These are phyloP conservation scores for Arabis hirsuta DNA, from an alignment of 345 rosid species.

Conservation along the genomic window DNA sequence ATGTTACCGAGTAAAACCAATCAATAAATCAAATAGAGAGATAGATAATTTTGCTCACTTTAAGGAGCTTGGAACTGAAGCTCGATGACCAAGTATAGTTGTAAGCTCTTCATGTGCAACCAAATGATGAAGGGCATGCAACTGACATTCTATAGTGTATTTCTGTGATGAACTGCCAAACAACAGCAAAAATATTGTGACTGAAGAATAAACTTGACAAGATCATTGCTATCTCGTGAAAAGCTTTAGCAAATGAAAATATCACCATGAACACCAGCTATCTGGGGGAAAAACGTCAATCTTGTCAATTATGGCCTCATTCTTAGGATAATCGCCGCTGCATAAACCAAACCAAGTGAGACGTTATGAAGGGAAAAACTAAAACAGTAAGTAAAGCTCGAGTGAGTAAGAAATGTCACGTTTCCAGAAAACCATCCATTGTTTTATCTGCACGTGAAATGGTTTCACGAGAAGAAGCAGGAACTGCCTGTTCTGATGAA, in stretches of 20 bases:
- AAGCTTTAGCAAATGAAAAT: constrained; percentile 30
- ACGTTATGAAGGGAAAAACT: constrained; percentile 23
- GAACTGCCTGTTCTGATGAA: constrained; percentile 69
- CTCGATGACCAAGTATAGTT: constrained; percentile 71
- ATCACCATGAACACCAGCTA: constrained; percentile 91
- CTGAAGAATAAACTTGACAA: constrained; percentile 19
- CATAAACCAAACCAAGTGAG: constrained; percentile 42
- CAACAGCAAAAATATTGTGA: constrained; percentile 29
- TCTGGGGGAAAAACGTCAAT: constrained; percentile 88
- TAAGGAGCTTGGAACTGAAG: constrained; percentile 75
- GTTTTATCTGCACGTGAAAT: constrained; percentile 66
- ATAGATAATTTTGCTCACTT: constrained; percentile 54
- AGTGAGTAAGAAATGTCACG: constrained; percentile 47
- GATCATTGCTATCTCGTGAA: constrained; percentile 10
- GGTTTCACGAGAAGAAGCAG: constrained; percentile 67
- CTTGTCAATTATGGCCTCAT: constrained; percentile 65
- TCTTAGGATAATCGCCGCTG: constrained; percentile 56
- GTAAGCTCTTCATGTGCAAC: constrained; percentile 85
- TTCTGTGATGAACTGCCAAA: constrained; percentile 77
- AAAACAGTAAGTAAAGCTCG: constrained; percentile 23
- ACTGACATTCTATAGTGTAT: constrained; percentile 76
- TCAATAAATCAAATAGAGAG: constrained; percentile 16
- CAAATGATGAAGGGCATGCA: constrained; percentile 69
- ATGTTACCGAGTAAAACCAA: constrained; percentile 1
- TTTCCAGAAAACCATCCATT: constrained; percentile 90